Base-by-base conservation (phyloP, 345 rosid species). In the Lenwebbia sp. region DNA sequence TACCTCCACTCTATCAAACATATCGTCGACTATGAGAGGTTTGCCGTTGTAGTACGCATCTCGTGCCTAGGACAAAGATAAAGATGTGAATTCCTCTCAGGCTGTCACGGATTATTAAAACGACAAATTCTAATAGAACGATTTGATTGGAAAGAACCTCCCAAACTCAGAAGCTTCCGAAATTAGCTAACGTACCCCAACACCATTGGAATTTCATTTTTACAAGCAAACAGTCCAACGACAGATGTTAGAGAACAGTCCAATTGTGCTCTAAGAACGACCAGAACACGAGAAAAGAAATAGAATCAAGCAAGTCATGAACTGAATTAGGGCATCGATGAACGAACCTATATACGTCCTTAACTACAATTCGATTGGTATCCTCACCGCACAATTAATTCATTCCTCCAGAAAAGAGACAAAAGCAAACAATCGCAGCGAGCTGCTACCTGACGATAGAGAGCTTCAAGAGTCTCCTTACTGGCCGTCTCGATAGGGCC, bases 1-100 rank as follows among this genome's bases (percentile, higher is more conserved):
- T 89, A 97, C 99, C 99, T 97, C 98, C 83, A 96, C 97, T 93
- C 98, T 92, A 88, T 96, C 99, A 92, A 97, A 97, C 99, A 97
- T 97, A 92, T 95, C 99, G 75, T 96, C 99, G 83, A 93, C 89
- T 85, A 97, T 97, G 90, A 97, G 87, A 85, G 99, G 99, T 86
- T 92, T 88, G 8, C 98, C 99, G 83, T 91, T 94, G 91, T 97
- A 96, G 88, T 97, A 96, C 17, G 99, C 94, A 90, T 96, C 95
- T 85, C 92, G 90, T 7, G 99, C 99, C 98, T 97, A 88, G 55
- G 82, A 37, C 88, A 65, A 47, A 82, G 82, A n/a, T 33, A 84
- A 87, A 65, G 56, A 55, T 0, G 44, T 23, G 12, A 21, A 50
- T 60, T 52, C 65, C 53, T 50, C 70, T 86, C 41, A 40, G 65